Evolutionary conservation across 352 stramenopile genomes (phyloP).

Genomic region (Blastocystis sp.): DNA sequence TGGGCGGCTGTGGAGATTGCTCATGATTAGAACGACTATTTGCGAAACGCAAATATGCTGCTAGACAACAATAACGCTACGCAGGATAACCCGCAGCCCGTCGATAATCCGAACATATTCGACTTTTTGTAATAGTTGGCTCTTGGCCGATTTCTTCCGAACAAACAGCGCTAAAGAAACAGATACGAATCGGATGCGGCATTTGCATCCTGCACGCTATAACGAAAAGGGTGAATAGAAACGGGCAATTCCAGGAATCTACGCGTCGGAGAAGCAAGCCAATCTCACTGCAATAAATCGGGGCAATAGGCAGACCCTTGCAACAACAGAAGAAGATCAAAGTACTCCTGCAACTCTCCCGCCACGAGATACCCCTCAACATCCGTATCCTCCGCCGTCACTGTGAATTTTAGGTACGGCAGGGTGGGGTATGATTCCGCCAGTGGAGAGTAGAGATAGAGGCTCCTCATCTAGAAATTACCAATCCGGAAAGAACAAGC

Average conservation of each 20-base stretch:
- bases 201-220: neutral
- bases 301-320: constrained; percentile 40
- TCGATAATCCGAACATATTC: constrained; percentile 1
- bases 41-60: neutral
- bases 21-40: neutral
- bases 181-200: constrained; percentile 20
- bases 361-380: constrained; percentile 32
- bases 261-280: neutral
- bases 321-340: constrained; percentile 12
- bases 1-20: neutral
- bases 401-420: constrained; percentile 13
- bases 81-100: neutral
- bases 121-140: constrained; percentile 38
- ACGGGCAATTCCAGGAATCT: constrained; percentile 55
- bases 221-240: constrained; percentile 30
- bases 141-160: constrained; percentile 5
- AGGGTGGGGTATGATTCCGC: neutral
- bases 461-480: constrained; percentile 17
- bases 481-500: neutral
- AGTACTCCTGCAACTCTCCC: constrained; percentile 49
- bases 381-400: neutral
- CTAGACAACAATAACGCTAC: neutral
- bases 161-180: constrained; percentile 37
- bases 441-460: constrained; percentile 20
- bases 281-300: constrained; percentile 27